Conservation (phyloP, 768 basidiomycete species). For the Russula abietina region DNA sequence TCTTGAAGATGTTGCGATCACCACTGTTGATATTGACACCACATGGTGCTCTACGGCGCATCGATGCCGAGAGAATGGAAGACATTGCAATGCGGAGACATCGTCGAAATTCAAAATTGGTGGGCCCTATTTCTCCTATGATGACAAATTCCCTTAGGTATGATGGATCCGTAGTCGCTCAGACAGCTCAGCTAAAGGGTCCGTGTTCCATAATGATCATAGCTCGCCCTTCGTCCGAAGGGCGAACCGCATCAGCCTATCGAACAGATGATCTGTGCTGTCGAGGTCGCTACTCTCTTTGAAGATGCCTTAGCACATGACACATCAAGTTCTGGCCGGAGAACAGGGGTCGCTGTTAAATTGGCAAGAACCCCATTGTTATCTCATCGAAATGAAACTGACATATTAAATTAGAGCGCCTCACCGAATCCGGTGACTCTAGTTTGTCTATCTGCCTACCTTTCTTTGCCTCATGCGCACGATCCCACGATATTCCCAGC, state of each 20-base stretch:
- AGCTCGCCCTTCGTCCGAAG: slow-evolving; percentile 25
- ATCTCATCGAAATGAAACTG: not conserved
- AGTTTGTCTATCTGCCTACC: slow-evolving; percentile 53
- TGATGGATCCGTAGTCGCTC: too few relatives aligned
- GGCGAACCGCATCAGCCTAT: slow-evolving; percentile 49
- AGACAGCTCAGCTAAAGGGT: too few relatives aligned
- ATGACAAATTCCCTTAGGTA: too few relatives aligned
- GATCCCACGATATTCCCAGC: slow-evolving; percentile 60
- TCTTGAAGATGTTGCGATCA: too few relatives aligned
- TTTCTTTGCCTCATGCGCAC: slow-evolving; percentile 34
- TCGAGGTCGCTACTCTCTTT: slow-evolving; percentile 77
- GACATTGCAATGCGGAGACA: too few relatives aligned
- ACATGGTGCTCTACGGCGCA: too few relatives aligned
- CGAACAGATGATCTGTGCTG: slow-evolving; percentile 61
- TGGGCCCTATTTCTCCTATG: too few relatives aligned
- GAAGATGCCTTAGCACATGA: slow-evolving; percentile 43
- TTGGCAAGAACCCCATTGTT: too few relatives aligned
- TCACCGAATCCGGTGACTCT: slow-evolving; percentile 57
- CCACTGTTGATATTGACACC: too few relatives aligned
- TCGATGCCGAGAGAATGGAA: too few relatives aligned
- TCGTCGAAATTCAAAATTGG: too few relatives aligned
- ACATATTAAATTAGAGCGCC: slow-evolving; percentile 45
- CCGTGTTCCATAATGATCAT: too few relatives aligned
- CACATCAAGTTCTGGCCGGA: slow-evolving; percentile 34
- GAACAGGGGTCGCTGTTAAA: slow-evolving; percentile 83